phyloP scores from a whole-genome alignment of 768 basidiomycete genomes.

The Exsudoporus frostii region DNA sequence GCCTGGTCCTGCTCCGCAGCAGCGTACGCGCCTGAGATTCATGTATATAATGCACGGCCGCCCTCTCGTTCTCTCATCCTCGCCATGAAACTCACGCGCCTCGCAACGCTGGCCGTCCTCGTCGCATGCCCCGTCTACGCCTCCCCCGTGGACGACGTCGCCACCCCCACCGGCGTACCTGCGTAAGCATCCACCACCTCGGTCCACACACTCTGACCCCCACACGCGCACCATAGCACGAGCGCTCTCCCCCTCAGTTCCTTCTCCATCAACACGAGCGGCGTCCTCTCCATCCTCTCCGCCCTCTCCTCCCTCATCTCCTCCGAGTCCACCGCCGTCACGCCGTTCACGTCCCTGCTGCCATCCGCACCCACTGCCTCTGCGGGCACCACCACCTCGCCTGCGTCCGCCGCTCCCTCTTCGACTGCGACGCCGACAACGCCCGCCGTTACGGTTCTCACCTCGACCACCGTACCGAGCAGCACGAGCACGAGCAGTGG shows the following conservation, averaged over 20 bases:
- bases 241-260: constrained; percentile 17
- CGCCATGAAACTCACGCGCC: constrained; percentile 13
- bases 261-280: constrained; percentile 26
- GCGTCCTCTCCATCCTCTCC: constrained; percentile 13
- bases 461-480: neutral
- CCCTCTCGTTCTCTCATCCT: neutral
- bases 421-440: neutral
- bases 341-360: constrained; percentile 1
- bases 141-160: neutral
- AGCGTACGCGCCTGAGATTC: neutral
- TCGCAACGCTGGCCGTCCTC: constrained; percentile 9
- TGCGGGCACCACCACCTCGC: neutral
- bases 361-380: neutral
- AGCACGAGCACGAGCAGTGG: constrained; percentile 7
- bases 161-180: constrained; percentile 17
- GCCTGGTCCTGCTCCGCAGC: constrained; percentile 11
- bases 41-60: neutral
- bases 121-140: constrained; percentile 7
- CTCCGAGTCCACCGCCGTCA: constrained; percentile 21
- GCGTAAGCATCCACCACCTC: constrained; percentile 11
- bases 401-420: neutral
- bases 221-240: constrained; percentile 12
- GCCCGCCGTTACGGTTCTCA: neutral
- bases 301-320: constrained; percentile 27
- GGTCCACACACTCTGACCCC: neutral